Percentiles rank a stretch among this genome's conserved stretches.
phyloP scores from a whole-genome alignment of 2,329 filamentous ascomycete species.

The Sclerotiophoma versabilis region DNA sequence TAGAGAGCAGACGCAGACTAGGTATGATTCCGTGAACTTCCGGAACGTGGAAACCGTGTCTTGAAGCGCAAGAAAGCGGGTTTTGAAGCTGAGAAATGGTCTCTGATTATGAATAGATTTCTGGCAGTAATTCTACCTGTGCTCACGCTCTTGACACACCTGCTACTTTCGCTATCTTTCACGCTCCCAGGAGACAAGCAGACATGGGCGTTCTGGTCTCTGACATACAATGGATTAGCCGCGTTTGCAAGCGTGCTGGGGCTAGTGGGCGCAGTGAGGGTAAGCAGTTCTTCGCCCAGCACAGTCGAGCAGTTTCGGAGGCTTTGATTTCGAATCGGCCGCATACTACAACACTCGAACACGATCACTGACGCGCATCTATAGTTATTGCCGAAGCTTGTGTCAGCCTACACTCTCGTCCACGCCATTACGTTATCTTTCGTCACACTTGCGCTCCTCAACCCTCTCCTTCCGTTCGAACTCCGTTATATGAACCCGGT shows the following conservation, averaged over 20 bases:
- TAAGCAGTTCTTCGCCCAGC: constrained; percentile 34
- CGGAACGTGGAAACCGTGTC: background rate
- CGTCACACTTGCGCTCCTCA: constrained; percentile 35
- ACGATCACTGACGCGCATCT: constrained; percentile 22
- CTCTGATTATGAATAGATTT: constrained; percentile 26
- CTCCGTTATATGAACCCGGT: constrained; percentile 29
- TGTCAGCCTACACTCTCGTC: constrained; percentile 36
- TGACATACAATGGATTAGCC: constrained; percentile 51
- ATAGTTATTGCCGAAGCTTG: constrained; percentile 32
- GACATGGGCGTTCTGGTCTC: constrained; percentile 42
- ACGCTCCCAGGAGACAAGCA: constrained; percentile 33
- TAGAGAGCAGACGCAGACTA: constrained; percentile 14
- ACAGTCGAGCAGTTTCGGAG: background rate
- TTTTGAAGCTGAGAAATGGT: too few species aligned
- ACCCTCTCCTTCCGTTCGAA: constrained; percentile 33
- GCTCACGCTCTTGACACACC: constrained; percentile 37
- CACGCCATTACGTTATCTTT: constrained; percentile 38
- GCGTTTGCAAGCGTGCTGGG: constrained; percentile 51
- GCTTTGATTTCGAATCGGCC: background rate
- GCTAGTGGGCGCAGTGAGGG: constrained; percentile 53
- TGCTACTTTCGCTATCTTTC: constrained; percentile 34
- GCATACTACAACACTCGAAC: background rate
- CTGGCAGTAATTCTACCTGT: constrained; percentile 37
- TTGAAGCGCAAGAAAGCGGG: background rate
- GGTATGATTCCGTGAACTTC: constrained; percentile 11